A percentile compares a stretch with the other conserved stretches of the same genome.
These are phyloP conservation scores for Saxispiralis lemnorum DNA, from an alignment of 495 filamentous ascomycete species.

Conservation along the genomic window DNA sequence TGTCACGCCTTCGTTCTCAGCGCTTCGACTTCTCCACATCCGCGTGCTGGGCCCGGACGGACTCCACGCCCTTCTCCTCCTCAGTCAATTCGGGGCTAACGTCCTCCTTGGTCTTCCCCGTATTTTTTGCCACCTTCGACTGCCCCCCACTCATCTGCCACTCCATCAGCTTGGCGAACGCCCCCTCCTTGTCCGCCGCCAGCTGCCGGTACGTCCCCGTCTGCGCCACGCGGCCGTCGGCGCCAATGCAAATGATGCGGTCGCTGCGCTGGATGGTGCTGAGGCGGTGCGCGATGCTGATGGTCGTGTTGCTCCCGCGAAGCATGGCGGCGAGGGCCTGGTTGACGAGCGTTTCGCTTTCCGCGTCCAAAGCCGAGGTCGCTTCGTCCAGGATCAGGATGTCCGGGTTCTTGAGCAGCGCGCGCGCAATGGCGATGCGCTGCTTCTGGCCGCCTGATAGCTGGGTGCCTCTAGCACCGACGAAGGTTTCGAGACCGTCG, in stretches of 20 bases:
- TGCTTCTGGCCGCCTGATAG: slow-evolving; percentile 95
- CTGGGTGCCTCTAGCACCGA: slow-evolving; percentile 82
- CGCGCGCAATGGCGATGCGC: slow-evolving; percentile 78
- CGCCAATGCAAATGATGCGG: slow-evolving; percentile 71
- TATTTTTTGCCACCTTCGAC: neutral
- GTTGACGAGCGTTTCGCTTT: slow-evolving; percentile 91
- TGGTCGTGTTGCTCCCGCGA: slow-evolving; percentile 76
- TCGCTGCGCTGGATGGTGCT: slow-evolving; percentile 93
- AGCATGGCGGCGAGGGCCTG: slow-evolving; percentile 66
- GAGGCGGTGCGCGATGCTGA: slow-evolving; percentile 86
- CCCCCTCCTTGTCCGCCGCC: slow-evolving; percentile 49
- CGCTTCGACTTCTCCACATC: slow-evolving; percentile 12
- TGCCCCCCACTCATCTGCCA: slow-evolving; percentile 84
- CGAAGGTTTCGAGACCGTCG: slow-evolving; percentile 83
- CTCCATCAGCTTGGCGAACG: slow-evolving; percentile 91
- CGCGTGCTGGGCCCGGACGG: slow-evolving; percentile 7
- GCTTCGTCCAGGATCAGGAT: slow-evolving; percentile 87
- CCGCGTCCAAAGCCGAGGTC: slow-evolving; percentile 72
- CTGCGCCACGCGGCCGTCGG: slow-evolving; percentile 76
- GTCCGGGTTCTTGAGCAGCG: slow-evolving; percentile 86
- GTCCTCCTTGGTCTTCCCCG: slow-evolving; percentile 6
- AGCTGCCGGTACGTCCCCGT: slow-evolving; percentile 68
- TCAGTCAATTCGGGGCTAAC: slow-evolving; percentile 16
- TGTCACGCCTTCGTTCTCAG: slow-evolving; percentile 15
- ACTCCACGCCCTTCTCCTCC: slow-evolving; percentile 24